Percentiles rank a stretch among this genome's conserved stretches.
Evolutionary conservation across 2,329 filamentous ascomycete genomes (phyloP).

Genomic region (Paecilomyces fulvus): DNA sequence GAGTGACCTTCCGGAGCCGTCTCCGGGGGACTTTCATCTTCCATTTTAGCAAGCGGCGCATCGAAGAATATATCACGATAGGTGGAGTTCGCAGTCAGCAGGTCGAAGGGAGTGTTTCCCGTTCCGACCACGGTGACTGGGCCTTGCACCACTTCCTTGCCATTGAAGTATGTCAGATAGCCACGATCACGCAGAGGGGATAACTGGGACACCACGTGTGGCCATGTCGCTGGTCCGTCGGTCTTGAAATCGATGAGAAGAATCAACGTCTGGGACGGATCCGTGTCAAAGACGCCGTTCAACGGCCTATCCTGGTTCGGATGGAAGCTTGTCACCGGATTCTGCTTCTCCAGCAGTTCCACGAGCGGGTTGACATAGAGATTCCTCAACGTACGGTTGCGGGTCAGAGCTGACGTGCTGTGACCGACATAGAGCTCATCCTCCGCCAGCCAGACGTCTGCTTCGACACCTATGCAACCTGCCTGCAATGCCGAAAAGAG

Average conservation of each 20-base stretch:
- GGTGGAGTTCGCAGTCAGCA: slow-evolving; percentile 37
- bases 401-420: slow-evolving; percentile 38
- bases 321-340: slow-evolving; percentile 34
- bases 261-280: slow-evolving; percentile 41
- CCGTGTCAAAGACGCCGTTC: slow-evolving; percentile 44
- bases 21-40: slow-evolving; percentile 10
- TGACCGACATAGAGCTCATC: slow-evolving; percentile 50
- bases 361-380: slow-evolving; percentile 48
- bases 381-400: slow-evolving; percentile 39
- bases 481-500: slow-evolving; percentile 47
- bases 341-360: slow-evolving; percentile 42
- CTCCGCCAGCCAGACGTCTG: slow-evolving; percentile 48
- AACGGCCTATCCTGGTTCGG: slow-evolving; percentile 17
- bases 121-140: slow-evolving; percentile 48
- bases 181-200: slow-evolving; percentile 39
- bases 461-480: slow-evolving; percentile 49
- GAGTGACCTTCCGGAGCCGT: neutral
- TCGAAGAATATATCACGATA: slow-evolving; percentile 51
- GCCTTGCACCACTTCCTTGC: slow-evolving; percentile 30
- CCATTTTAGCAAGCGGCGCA: slow-evolving; percentile 39
- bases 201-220: slow-evolving; percentile 34
- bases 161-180: slow-evolving; percentile 46
- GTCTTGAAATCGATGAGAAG: slow-evolving; percentile 47
- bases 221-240: slow-evolving; percentile 29
- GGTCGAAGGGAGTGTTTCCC: slow-evolving; percentile 45